A percentile compares a stretch with the other conserved stretches of the same genome.
Conservation (phyloP, 495 filamentous ascomycete genomes). For the Aspergillus cristatus region DNA sequence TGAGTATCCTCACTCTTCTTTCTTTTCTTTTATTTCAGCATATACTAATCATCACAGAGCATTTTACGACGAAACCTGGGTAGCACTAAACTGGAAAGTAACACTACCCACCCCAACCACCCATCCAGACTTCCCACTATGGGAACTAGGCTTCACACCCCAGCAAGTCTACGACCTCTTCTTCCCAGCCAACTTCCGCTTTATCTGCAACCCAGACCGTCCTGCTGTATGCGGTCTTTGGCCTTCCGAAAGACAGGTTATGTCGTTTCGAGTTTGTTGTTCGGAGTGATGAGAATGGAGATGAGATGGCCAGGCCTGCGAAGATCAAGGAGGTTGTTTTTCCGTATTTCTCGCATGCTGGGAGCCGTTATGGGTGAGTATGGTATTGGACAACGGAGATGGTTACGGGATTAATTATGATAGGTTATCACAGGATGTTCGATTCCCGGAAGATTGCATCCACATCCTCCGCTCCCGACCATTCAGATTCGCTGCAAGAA, state of each 20-base stretch:
- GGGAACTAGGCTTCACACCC: constrained; percentile 38
- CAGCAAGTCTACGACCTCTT: constrained; percentile 42
- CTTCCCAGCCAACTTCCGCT: constrained; percentile 40
- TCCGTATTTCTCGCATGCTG: constrained; percentile 25
- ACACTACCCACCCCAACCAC: constrained; percentile 33
- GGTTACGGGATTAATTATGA: neutral
- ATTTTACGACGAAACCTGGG: constrained; percentile 43
- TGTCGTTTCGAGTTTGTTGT: constrained; percentile 45
- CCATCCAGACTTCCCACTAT: constrained; percentile 41
- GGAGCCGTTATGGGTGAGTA: constrained; percentile 23
- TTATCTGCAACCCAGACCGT: constrained; percentile 33
- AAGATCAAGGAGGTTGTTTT: constrained; percentile 18
- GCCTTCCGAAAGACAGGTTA: constrained; percentile 27
- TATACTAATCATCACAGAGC: constrained; percentile 11
- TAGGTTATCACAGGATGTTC: constrained; percentile 20
- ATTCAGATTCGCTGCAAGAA: constrained; percentile 36
- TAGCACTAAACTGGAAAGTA: constrained; percentile 42
- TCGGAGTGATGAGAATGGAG: constrained; percentile 15
- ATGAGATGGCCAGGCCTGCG: constrained; percentile 18
- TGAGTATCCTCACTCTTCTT: constrained; percentile 9
- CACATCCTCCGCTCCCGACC: constrained; percentile 40
- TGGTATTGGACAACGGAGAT: too few relatives aligned
- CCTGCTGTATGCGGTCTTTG: constrained; percentile 41
- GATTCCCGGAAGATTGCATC: constrained; percentile 41
- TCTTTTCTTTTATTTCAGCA: neutral